Evolutionary conservation across 2,329 filamentous ascomycete genomes (phyloP).

Genomic region (Tolypocladium tropicale): DNA sequence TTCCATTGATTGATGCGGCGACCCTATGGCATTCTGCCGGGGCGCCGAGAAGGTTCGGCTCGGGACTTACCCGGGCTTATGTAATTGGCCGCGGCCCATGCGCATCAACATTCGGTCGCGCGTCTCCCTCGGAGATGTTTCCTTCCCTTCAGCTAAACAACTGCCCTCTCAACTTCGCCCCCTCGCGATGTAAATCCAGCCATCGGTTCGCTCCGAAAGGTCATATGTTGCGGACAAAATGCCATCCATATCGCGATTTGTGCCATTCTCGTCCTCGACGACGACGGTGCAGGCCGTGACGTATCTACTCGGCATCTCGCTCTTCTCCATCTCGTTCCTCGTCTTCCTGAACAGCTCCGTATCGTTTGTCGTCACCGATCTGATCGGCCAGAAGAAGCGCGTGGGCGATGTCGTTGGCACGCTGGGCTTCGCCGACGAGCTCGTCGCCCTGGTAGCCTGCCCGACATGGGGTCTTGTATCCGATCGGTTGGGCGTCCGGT

Average conservation of each 20-base stretch:
- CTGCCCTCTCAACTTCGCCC: neutral
- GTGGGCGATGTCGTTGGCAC: slow-evolving; percentile 78
- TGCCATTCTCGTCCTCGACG: slow-evolving; percentile 51
- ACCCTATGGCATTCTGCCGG: too few species aligned
- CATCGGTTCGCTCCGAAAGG: slow-evolving; percentile 4
- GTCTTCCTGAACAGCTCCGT: slow-evolving; percentile 81
- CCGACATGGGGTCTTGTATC: slow-evolving; percentile 70
- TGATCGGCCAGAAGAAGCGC: slow-evolving; percentile 61
- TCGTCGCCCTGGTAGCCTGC: slow-evolving; percentile 72
- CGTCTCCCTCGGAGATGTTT: neutral
- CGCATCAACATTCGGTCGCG: neutral
- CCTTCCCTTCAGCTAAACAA: neutral
- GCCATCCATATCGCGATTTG: slow-evolving; percentile 29
- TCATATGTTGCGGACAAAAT: slow-evolving; percentile 11
- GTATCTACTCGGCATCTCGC: slow-evolving; percentile 71
- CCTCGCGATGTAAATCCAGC: slow-evolving; percentile 7
- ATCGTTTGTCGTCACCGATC: slow-evolving; percentile 76
- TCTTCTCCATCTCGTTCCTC: slow-evolving; percentile 82
- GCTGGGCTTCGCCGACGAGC: slow-evolving; percentile 74
- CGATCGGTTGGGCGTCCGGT: slow-evolving; percentile 65
- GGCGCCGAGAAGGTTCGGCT: neutral
- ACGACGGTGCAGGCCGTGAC: slow-evolving; percentile 54
- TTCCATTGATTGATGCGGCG: too few species aligned
- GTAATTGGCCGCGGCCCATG: neutral
- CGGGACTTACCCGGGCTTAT: neutral